These are phyloP conservation scores for Penicillium ucsense DNA, from an alignment of 495 filamentous ascomycete genomes.

Conservation along the genomic window DNA sequence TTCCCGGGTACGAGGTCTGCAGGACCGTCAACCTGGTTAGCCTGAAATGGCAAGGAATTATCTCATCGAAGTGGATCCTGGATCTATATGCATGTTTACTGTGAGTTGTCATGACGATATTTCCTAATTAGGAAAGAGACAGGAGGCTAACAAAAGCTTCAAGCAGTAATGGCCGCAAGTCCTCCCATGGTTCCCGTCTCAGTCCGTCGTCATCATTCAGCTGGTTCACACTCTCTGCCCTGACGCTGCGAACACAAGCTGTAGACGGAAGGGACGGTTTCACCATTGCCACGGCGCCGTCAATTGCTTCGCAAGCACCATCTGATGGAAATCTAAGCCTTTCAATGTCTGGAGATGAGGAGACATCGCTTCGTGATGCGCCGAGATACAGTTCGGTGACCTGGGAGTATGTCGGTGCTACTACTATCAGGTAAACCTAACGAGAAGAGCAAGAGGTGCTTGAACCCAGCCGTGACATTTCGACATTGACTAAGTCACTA, in stretches of 20 bases:
- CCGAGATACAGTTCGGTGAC: slow-evolving; percentile 10
- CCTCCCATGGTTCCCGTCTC: slow-evolving; percentile 1
- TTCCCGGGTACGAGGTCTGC: slow-evolving; percentile 37
- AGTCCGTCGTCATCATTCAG: not conserved
- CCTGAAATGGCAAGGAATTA: slow-evolving; percentile 39
- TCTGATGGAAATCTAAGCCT: not conserved
- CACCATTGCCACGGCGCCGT: slow-evolving; percentile 26
- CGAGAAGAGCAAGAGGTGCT: too few species aligned
- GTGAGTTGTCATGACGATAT: slow-evolving; percentile 19
- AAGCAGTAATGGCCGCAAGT: slow-evolving; percentile 3
- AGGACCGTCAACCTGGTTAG: slow-evolving; percentile 21
- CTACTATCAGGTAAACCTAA: slow-evolving; percentile 6
- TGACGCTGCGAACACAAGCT: slow-evolving; percentile 25
- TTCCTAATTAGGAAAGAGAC: not conserved
- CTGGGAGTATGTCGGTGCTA: slow-evolving; percentile 33
- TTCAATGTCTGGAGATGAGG: too few species aligned
- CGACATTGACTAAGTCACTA: too few species aligned
- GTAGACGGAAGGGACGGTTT: slow-evolving; percentile 38
- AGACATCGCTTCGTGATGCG: too few species aligned
- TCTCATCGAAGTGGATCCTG: slow-evolving; percentile 33
- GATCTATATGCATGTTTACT: slow-evolving; percentile 27
- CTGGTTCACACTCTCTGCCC: slow-evolving; percentile 35
- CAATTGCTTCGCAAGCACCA: not conserved
- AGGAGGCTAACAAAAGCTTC: slow-evolving; percentile 5
- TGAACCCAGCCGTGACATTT: too few species aligned